Evolutionary conservation across 1,284 basidiomycete genomes (phyloP), one percentile per base, ranked within the genome.

Genomic region (Bjerkandera adusta): DNA sequence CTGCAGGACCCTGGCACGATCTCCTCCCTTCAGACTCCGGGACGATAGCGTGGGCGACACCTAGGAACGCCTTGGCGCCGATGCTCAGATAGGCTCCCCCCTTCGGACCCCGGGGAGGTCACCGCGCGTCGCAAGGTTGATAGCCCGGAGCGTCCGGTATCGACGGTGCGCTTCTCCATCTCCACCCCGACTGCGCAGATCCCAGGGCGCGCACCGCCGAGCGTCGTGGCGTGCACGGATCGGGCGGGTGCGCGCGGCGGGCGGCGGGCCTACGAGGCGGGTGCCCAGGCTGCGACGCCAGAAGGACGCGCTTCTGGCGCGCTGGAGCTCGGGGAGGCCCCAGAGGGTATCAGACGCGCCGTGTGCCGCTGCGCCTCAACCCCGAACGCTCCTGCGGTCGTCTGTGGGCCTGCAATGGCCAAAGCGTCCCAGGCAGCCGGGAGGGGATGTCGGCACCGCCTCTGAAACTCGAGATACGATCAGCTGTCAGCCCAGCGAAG

Each of bases 401-500:
- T 16, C 21, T 7, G 8, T 33, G 5, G 29, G 34, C 25, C 16
- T 5, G 18, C 13, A 30, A 43, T 21, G 40, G 40, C 8, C 12
- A 13, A 22, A 7, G 22, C 22, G 46, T 24, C 8, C 46, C 40
- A 15, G 21, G 21, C 25, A 27, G 8, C 25, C 16, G 39, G 46
- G 27, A 40, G 37, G 21, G 12, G 4, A 20, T 36, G 22, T 43
- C 40, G 46, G 46, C 4, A 22, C 40, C 40, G 46, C 39, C 18
- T 30, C 37, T 46, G 49, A 46, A 38, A 43, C 32, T 37, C 20
- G 26, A 36, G 48, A 50, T 50, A 36, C 43, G 26, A 50, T 46
- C 48, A 50, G 38, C 48, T 45, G 43, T 42, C 43, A 34, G 33
- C n/a, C 8, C 25, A 32, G 36, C 33, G 32, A 36, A 41, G 32